Evolutionary conservation across 108 stramenopile genomes (phyloP).

Genomic region (Fragilaria crotonensis): DNA sequence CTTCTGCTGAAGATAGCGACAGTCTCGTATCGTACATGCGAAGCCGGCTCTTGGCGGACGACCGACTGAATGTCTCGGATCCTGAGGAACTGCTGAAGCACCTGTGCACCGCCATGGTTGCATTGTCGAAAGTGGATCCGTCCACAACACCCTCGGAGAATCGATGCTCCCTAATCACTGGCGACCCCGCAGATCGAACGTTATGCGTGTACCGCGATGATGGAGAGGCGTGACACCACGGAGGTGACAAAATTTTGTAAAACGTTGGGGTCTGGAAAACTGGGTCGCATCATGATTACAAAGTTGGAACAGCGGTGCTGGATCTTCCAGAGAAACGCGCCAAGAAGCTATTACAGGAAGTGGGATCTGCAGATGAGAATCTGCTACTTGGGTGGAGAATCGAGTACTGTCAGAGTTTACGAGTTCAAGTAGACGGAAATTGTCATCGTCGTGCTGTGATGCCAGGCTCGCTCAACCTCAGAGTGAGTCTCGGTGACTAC

Average conservation of each 20-base stretch:
- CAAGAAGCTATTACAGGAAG: slow-evolving; percentile 15
- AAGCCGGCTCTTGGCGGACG: no score
- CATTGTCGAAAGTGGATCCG: slow-evolving; percentile 31
- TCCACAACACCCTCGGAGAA: slow-evolving; percentile 15
- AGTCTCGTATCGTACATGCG: background rate
- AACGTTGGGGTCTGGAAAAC: slow-evolving; percentile 43
- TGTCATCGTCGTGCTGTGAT: no score
- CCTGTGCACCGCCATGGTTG: slow-evolving; percentile 38
- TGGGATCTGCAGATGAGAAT: no score
- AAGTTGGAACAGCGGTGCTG: slow-evolving; percentile 48
- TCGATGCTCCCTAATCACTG: slow-evolving; percentile 40
- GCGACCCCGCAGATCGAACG: slow-evolving; percentile 34
- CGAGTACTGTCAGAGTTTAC: background rate
- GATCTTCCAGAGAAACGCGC: slow-evolving; percentile 38
- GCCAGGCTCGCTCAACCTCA: no score
- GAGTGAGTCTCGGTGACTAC: no score
- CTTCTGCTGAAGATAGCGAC: background rate
- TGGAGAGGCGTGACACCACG: slow-evolving; percentile 24
- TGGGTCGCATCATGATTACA: slow-evolving; percentile 38
- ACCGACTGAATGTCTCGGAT: slow-evolving; percentile 9
- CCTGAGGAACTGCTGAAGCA: slow-evolving; percentile 19
- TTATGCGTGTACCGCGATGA: slow-evolving; percentile 23
- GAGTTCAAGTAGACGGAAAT: no score
- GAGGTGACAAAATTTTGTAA: slow-evolving; percentile 36
- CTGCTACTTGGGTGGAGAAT: background rate